A percentile compares a stretch with the other conserved stretches of the same genome.
Evolutionary conservation across 331 rosid species (phyloP).

Genomic region (Phaseolus coccineus): DNA sequence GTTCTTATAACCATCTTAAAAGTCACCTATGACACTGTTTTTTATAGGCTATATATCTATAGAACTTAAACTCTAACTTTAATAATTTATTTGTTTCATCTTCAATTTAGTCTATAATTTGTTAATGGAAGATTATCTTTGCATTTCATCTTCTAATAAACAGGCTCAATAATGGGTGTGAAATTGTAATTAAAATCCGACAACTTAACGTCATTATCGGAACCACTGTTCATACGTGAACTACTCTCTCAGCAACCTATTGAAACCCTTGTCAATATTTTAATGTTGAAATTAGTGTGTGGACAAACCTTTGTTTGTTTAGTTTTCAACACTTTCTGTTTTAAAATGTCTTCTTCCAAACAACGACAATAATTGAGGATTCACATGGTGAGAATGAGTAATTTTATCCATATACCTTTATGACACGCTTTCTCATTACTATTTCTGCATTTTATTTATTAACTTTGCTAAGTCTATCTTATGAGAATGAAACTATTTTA

Average conservation of each 20-base stretch:
- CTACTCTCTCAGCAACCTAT: not conserved
- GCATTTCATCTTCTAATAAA: too few relatives aligned
- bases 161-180: too few relatives aligned
- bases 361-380: not conserved
- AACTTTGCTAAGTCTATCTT: not conserved
- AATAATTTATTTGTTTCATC: too few relatives aligned
- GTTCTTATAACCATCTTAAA: too few relatives aligned
- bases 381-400: not conserved
- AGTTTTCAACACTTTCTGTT: not conserved
- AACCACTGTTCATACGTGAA: slow-evolving; percentile 46
- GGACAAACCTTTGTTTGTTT: not conserved
- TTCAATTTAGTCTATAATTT: too few relatives aligned
- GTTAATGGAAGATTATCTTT: too few relatives aligned
- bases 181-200: slow-evolving; percentile 42
- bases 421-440: not conserved
- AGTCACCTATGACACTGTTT: not conserved
- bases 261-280: not conserved
- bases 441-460: not conserved
- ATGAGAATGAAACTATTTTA: not conserved
- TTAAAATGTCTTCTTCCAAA: not conserved
- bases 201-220: slow-evolving; percentile 42
- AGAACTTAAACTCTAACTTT: too few relatives aligned
- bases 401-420: not conserved
- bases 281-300: not conserved
- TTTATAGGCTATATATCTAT: too few relatives aligned